Base-by-base conservation (phyloP, 495 filamentous ascomycete genomes). In the Cercophora samala region DNA sequence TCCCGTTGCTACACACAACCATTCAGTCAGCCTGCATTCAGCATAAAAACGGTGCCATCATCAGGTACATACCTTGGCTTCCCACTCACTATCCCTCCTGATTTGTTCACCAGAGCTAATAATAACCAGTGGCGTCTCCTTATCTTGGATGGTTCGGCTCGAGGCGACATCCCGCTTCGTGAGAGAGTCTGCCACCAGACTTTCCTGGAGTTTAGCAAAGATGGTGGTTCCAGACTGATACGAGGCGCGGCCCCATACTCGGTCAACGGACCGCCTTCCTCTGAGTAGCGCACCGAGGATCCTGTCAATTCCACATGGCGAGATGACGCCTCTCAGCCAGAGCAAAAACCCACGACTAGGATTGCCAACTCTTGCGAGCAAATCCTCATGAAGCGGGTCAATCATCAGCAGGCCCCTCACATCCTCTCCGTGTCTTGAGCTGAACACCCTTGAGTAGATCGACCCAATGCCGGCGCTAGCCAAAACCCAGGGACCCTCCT, bases 171-270 rank as follows among this genome's bases (percentile, higher is more conserved):
- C 95, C 24, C 89, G 90, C 68, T 87, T 89, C 19, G 92, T 92
- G 62, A 97, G 85, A 2, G 88, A 89, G 64, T 88, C 82, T 11
- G 93, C 95, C 21, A 97, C 92, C 1, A 97, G 80, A 64, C 90
- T 94, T 80, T 99, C 95, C 76, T 99, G 95, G 46, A 99, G 81
- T 74, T 93, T 93, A 4, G 92, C 90, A 72, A 93, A 95, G 74
- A 97, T 88, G 71, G 85, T 89, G 68, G 89, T 91, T 17, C 90
- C 93, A 18, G 81, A 85, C 76, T 96, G 91, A 69, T 93, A 90
- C 0, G 92, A 87, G 6, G 86, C 85, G 24, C 85, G 81, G 4
- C 95, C 95, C 70, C 89, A 91, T 4, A 94, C 86, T 0, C 95
- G 89, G 73, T 97, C 95, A 73, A 90, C 87, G n/a, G 91, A 84